Percentiles rank a stretch among this genome's conserved stretches.
phyloP scores from a whole-genome alignment of 345 rosid species.

The Ailanthus altissimus region DNA sequence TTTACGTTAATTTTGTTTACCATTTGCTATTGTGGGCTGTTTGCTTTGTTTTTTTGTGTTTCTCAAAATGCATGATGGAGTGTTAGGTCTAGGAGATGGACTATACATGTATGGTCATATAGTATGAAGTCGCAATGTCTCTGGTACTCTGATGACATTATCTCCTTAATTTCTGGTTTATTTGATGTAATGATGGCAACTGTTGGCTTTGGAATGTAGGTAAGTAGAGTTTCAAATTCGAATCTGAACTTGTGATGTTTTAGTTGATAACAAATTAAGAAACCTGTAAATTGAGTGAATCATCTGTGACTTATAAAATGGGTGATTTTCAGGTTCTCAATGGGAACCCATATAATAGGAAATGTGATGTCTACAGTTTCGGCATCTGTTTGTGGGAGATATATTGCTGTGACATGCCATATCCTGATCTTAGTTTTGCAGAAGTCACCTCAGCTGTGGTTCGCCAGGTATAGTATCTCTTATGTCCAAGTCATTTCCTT shows the following conservation, averaged over 20 bases:
- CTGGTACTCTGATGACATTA: neutral
- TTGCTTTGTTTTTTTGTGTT: neutral
- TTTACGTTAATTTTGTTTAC: neutral
- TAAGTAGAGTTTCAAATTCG: neutral
- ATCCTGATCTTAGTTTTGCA: slow-evolving; percentile 90
- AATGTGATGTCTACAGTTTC: slow-evolving; percentile 96
- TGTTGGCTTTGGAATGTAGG: neutral
- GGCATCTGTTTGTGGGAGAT: slow-evolving; percentile 98
- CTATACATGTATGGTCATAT: neutral
- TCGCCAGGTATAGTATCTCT: slow-evolving; percentile 59
- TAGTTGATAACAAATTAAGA: neutral
- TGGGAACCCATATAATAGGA: slow-evolving; percentile 93
- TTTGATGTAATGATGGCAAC: slow-evolving; percentile 2
- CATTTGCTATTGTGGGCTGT: neutral
- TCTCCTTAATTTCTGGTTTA: neutral
- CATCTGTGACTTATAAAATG: slow-evolving; percentile 20
- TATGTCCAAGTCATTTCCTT: neutral
- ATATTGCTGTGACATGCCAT: slow-evolving; percentile 99
- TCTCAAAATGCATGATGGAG: neutral
- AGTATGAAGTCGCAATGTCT: neutral
- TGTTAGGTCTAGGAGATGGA: neutral
- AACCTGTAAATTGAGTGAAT: slow-evolving; percentile 5
- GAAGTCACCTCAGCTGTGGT: slow-evolving; percentile 98
- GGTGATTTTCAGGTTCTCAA: slow-evolving; percentile 75
- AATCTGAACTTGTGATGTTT: neutral